Evolutionary conservation across 768 basidiomycete species (phyloP), one percentile per base, ranked within the genome.

Genomic region (Paxillus involutus): DNA sequence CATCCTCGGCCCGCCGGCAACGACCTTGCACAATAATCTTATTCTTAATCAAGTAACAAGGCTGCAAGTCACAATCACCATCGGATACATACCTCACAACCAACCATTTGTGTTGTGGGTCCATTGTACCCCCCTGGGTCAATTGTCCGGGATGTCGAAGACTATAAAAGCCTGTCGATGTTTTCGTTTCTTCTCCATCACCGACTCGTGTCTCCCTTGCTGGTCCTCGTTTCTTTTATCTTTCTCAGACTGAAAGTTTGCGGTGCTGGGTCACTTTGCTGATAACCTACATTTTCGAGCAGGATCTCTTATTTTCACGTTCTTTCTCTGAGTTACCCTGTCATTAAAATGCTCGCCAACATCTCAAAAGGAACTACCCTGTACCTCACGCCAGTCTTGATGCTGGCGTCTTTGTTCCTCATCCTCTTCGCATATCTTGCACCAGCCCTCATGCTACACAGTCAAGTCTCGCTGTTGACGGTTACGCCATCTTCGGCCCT

Each of bases 361-460:
- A 76, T 89, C 41, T 85, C 88, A 13, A 89, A 84, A 76, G 79
- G 80, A 51, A 73, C 82, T 59, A 84, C 80, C 49, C 74, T 88
- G 49, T 89, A 85, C 64, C 76, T 91, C 48, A 78, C 88, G 2
- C 86, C 88, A 21, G 21, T 88, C 5, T 71, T 91, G 46, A 78
- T 82, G 56, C 71, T 91, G 41, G 82, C 88, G 5, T 80, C 88
- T 10, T 71, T 87, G 46, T 60, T 91, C 33, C 81, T 92, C 40
- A 74, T 82, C 4, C 64, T 89, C 2, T 81, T 92, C 57, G 79
- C 84, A 4, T 88, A 81, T 57, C 71, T 89, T n/a, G 80, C 90
- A 1, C 90, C 90, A 0, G 74, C 73, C 5, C 60, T 83, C 47
- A 67, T 88, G 62, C 74, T 91, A 11, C 80, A 82, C 32, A 75